Evolutionary conservation across 441 rosid species (phyloP), one percentile per base, ranked within the genome.

Genomic region (Populus hybrid): DNA sequence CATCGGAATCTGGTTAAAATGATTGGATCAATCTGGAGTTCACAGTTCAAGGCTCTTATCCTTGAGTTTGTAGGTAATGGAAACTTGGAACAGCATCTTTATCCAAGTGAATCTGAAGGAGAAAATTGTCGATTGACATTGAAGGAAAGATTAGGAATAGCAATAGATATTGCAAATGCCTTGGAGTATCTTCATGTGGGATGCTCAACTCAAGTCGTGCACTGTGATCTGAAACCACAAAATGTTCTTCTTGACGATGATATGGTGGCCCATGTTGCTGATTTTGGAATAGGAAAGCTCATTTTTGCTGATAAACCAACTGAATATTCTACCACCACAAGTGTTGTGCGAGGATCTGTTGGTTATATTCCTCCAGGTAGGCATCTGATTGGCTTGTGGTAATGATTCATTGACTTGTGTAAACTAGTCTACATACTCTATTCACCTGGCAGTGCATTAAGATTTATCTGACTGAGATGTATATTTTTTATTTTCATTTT

Each of bases 151-250:
- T 66, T 66, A 12, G 33, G 69, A 66, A 31, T 66, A 28, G 69
- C 33, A 23, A 28, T 66, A 4, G 10, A 66, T 66, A 28, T 28
- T 23, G 69, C 36, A 0, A 29, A 24, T 66, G 69, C 36, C 18
- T 29, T 66, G 69, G 69, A 66, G 69, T 66, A 28, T 66, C 69
- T 66, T 66, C 69, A 66, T 11, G 35, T 24, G 69, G 69, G 36
- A 10, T 14, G 69, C 33, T 14, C 33, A 24, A 31, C 33, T 66
- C 69, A 66, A 26, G 33, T 66, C n/a, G 36, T 66, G 36, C 69
- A 66, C 33, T 66, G 69, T 66, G 69, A 66, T 66, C 69, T 66
- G 36, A 66, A 66, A 28, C 69, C 69, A 12, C 20, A 9, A 66
- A 66, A 28, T 66, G 69, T 28, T 28, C 36, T 66, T 66, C 36